Evolutionary conservation across 257 asterid genomes (phyloP), one percentile per base, ranked within the genome.

Genomic region (Pogostemon cablin): DNA sequence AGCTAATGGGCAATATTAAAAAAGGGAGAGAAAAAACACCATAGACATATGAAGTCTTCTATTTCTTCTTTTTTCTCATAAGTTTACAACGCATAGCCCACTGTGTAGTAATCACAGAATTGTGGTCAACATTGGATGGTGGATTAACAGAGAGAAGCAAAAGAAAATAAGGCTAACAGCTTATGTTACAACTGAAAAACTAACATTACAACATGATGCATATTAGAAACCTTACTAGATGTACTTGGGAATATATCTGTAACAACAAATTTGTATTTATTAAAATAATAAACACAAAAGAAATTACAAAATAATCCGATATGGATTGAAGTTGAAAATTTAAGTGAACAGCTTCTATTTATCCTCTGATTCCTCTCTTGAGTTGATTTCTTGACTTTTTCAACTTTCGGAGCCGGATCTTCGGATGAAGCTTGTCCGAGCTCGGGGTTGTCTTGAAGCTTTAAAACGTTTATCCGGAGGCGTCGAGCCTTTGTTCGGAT

Each of bases 21-120:
- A 39, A 9, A 46, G 40, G 58, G 32, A 25, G 32, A 25, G 32
- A 32, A 40, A 47, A 50, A 55, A 20, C 7, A 57, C 41, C 55
- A 7, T 62, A 68, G 35, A 41, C 59, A 47, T n/a, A 3, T 3
- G 10, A 37, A 12, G 35, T 9, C 12, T 41, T 32, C 56, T 65
- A 20, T 55, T n/a, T 60, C 52, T 41, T 74, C 46, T 25, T 4
- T 52, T 46, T n/a, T 32, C 69, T 40, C 7, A 12, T 9, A 66
- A 77, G 61, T 62, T 41, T 65, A 71, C 7, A 47, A 49, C 40
- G 35, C 69, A 43, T 68, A 61, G 39, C 8, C 57, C 20, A 8
- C 44, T 4, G 48, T 38, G 32, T 25, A 25, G 32, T 25, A 25
- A 25, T 25, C 32, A 25, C 32, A 25, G 32, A 25, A 25, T 25